Percentiles rank a stretch among this genome's conserved stretches.
These are phyloP conservation scores for Elymus sibiricus DNA, from an alignment of 176 grass and related monocot species.

Conservation along the genomic window DNA sequence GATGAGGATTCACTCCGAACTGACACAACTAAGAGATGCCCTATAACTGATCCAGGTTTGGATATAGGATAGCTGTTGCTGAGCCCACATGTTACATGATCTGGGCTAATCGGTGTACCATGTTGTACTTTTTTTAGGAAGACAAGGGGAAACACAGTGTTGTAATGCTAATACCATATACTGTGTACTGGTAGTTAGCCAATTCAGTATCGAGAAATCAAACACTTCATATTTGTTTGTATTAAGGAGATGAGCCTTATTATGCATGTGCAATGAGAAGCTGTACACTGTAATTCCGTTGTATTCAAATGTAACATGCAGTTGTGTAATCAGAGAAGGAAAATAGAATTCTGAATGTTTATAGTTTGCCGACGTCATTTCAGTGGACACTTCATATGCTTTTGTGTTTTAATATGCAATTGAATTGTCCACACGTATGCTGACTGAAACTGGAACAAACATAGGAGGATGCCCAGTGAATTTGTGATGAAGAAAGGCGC, in stretches of 20 bases:
- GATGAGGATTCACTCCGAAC: neutral
- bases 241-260: neutral
- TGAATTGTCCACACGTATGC: neutral
- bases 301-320: neutral
- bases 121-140: slow-evolving; percentile 3
- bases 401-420: neutral
- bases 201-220: neutral
- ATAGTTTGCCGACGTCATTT: neutral
- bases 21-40: neutral
- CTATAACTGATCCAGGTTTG: neutral
- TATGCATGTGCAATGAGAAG: neutral
- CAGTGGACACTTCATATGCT: neutral
- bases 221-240: neutral
- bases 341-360: neutral
- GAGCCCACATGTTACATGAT: neutral
- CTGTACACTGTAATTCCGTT: neutral
- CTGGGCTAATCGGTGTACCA: neutral
- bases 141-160: neutral
- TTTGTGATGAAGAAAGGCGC: neutral
- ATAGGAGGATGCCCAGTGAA: neutral
- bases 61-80: neutral
- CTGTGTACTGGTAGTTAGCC: neutral
- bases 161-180: neutral
- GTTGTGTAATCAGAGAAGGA: neutral
- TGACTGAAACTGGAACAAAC: neutral